Evolutionary conservation across 371 early-diverging fungal species (phyloP).

Genomic region (Smittium culicis): DNA sequence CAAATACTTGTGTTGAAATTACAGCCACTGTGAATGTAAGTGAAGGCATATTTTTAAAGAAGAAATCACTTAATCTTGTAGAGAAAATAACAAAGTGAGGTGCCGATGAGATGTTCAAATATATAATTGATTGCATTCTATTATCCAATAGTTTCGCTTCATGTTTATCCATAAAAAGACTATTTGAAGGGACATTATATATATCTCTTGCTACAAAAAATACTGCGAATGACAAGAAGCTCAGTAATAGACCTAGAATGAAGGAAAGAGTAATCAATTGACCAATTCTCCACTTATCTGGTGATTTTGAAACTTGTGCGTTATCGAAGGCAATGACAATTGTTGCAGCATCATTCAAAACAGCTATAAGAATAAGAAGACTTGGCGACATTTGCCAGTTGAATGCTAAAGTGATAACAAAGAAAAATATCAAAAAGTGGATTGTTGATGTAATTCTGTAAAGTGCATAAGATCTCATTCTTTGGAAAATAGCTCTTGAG

Average conservation of each 20-base stretch:
- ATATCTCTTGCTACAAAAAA: slow-evolving; percentile 57
- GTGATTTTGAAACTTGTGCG: slow-evolving; percentile 64
- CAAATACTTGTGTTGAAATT: slow-evolving; percentile 80
- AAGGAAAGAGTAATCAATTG: slow-evolving; percentile 67
- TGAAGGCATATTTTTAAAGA: slow-evolving; percentile 72
- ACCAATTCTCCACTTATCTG: slow-evolving; percentile 87
- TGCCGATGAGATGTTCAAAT: slow-evolving; percentile 75
- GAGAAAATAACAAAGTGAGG: slow-evolving; percentile 94
- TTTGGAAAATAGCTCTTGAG: slow-evolving; percentile 83
- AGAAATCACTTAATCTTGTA: slow-evolving; percentile 69
- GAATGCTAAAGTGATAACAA: slow-evolving; percentile 61
- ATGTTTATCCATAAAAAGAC: slow-evolving; percentile 18
- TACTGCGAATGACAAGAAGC: slow-evolving; percentile 63
- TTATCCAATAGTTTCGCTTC: slow-evolving; percentile 25
- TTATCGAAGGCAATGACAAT: slow-evolving; percentile 84
- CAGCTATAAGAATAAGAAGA: slow-evolving; percentile 70
- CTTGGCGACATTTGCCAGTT: slow-evolving; percentile 68
- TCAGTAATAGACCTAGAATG: slow-evolving; percentile 53
- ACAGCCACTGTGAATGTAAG: slow-evolving; percentile 63
- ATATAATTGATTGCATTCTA: slow-evolving; percentile 72
- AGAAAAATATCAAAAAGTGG: slow-evolving; percentile 85
- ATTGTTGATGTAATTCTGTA: slow-evolving; percentile 86
- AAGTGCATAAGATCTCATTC: slow-evolving; percentile 80
- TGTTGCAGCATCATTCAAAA: slow-evolving; percentile 81
- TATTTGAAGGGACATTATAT: slow-evolving; percentile 34